Evolutionary conservation across 2,329 filamentous ascomycete species (phyloP).

Genomic region (Fusarium sp.): DNA sequence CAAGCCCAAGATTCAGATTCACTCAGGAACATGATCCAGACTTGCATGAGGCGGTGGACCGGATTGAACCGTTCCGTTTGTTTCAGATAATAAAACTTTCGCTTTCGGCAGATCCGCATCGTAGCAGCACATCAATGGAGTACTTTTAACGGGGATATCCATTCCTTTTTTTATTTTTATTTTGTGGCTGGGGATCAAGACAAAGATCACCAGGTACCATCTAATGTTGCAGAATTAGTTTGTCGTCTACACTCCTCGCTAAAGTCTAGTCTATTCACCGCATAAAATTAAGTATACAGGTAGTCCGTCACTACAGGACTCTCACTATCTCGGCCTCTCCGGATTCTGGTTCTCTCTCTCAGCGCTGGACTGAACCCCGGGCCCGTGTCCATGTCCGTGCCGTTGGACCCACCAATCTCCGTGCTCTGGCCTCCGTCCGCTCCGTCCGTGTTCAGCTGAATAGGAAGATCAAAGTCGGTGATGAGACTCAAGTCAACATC

Average conservation of each 20-base stretch:
- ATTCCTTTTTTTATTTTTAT: neutral
- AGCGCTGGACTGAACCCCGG: slow-evolving; percentile 13
- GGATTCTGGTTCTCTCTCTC: neutral
- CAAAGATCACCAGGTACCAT: slow-evolving; percentile 37
- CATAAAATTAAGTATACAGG: slow-evolving; percentile 15
- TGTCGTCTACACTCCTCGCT: neutral
- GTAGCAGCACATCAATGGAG: neutral
- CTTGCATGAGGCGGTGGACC: slow-evolving; percentile 6
- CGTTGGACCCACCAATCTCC: slow-evolving; percentile 20
- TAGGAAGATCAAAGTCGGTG: slow-evolving; percentile 10
- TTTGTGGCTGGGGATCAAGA: slow-evolving; percentile 20
- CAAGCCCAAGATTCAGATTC: neutral
- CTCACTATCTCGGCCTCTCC: slow-evolving; percentile 14
- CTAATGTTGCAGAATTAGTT: slow-evolving; percentile 6
- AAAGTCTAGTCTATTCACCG: neutral
- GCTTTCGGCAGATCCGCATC: slow-evolving; percentile 16
- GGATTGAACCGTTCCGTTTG: slow-evolving; percentile 26
- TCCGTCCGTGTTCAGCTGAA: slow-evolving; percentile 17
- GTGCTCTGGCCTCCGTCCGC: slow-evolving; percentile 18
- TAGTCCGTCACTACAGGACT: slow-evolving; percentile 18
- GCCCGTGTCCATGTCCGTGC: neutral
- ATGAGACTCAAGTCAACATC: slow-evolving; percentile 17
- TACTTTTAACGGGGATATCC: neutral
- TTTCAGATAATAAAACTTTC: slow-evolving; percentile 25
- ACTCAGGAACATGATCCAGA: slow-evolving; percentile 27